Conservation (phyloP, 176 grass and related monocot genomes). For the Oryza nivara region DNA sequence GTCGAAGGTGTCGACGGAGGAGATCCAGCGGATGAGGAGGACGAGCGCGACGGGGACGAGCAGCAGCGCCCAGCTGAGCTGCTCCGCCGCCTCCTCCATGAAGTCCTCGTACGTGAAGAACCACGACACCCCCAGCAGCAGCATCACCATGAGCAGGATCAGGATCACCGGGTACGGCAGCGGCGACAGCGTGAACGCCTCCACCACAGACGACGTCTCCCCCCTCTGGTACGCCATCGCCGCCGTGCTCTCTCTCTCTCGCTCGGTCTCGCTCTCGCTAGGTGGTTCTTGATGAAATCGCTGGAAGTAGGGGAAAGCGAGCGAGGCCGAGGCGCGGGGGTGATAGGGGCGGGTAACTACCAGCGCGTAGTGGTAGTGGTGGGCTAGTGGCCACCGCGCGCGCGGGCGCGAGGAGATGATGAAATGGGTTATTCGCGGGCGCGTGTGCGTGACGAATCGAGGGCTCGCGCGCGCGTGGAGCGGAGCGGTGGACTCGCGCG, state of each 20-base stretch:
- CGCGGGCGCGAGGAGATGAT: neutral
- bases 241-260: too few species aligned
- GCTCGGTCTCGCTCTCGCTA: too few species aligned
- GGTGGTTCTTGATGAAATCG: neutral
- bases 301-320: neutral
- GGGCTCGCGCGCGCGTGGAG: neutral
- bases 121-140: conserved; percentile 68
- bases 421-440: neutral
- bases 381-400: neutral
- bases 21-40: conserved; percentile 84
- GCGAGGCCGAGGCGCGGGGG: neutral
- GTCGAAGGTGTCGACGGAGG: conserved; percentile 77
- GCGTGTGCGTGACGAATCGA: neutral
- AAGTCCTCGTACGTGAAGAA: conserved; percentile 82
- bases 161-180: conserved; percentile 78
- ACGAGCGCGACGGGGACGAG: conserved; percentile 68
- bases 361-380: neutral
- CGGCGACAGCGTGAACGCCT: conserved; percentile 84
- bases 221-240: conserved; percentile 63
- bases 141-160: conserved; percentile 68
- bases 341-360: conserved; percentile 40
- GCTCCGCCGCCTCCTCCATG: conserved; percentile 68
- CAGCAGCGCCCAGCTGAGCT: conserved; percentile 74
- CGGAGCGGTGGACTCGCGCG: neutral
- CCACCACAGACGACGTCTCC: conserved; percentile 58